A percentile compares a stretch with the other conserved stretches of the same genome.
phyloP scores from a whole-genome alignment of 2,329 filamentous ascomycete species.

The Pezicula neosporulosa region DNA sequence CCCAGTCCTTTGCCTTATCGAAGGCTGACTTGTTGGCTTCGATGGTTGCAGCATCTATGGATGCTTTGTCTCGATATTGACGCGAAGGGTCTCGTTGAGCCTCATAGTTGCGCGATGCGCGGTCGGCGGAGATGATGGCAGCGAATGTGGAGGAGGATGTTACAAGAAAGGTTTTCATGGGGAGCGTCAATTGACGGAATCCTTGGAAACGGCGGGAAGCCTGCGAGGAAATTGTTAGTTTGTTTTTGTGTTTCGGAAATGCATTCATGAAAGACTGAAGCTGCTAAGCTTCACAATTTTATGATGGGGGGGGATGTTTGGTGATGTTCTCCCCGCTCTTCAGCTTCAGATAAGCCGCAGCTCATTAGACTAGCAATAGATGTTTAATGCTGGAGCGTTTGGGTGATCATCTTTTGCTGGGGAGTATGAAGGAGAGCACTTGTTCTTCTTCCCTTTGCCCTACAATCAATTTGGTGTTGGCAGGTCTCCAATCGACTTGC shows the following conservation, averaged over 20 bases:
- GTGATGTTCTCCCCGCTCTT: no score
- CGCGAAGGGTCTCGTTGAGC: conserved; percentile 33
- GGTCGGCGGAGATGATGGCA: conserved; percentile 85
- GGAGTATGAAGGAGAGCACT: no score
- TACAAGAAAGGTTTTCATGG: conserved; percentile 89
- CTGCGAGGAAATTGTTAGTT: not conserved
- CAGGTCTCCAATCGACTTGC: no score
- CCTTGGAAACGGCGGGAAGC: conserved; percentile 63
- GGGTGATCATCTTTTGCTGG: no score
- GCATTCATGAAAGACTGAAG: no score
- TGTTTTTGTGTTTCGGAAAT: not conserved
- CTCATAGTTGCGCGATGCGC: conserved; percentile 69
- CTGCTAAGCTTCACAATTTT: no score
- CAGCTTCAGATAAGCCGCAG: no score
- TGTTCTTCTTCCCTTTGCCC: no score
- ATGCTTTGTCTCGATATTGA: conserved; percentile 32
- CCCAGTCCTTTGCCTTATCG: conserved; percentile 68
- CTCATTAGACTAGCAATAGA: no score
- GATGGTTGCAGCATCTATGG: conserved; percentile 11
- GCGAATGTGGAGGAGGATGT: conserved; percentile 79
- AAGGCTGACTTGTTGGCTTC: conserved; percentile 41
- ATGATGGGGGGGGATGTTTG: no score
- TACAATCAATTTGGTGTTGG: no score
- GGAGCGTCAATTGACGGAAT: conserved; percentile 77
- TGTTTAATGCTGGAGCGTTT: no score